phyloP scores from a whole-genome alignment of 768 basidiomycete genomes.

The Tephrocybe sp. region DNA sequence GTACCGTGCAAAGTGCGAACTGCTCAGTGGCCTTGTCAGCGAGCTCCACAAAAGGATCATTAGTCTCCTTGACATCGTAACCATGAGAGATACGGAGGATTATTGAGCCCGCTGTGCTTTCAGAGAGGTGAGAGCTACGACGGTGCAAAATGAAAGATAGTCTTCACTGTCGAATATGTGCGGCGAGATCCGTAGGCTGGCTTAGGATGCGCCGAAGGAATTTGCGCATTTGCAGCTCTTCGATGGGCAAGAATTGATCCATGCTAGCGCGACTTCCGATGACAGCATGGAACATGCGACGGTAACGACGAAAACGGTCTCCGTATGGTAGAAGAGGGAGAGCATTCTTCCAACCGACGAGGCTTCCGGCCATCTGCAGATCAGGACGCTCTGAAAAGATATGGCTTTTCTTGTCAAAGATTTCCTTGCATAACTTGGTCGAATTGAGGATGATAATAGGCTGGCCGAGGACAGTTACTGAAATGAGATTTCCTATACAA shows the following conservation, averaged over 20 bases:
- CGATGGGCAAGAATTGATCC: slow-evolving; percentile 41
- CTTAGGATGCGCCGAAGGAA: slow-evolving; percentile 47
- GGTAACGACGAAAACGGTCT: slow-evolving; percentile 52
- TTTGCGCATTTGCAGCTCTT: slow-evolving; percentile 45
- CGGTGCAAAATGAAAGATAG: slow-evolving; percentile 8
- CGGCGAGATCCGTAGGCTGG: slow-evolving; percentile 43
- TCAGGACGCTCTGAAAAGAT: slow-evolving; percentile 67
- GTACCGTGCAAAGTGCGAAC: slow-evolving; percentile 34
- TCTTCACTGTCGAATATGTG: slow-evolving; percentile 48
- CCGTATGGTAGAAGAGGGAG: slow-evolving; percentile 53
- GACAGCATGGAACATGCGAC: slow-evolving; percentile 48
- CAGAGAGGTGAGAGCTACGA: background rate
- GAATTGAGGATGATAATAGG: slow-evolving; percentile 57
- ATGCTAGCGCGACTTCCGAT: slow-evolving; percentile 45
- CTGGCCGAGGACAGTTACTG: slow-evolving; percentile 59
- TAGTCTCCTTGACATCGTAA: slow-evolving; percentile 47
- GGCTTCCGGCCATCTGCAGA: slow-evolving; percentile 51
- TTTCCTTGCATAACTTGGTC: slow-evolving; percentile 45
- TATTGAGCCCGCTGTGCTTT: slow-evolving; percentile 42
- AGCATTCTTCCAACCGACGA: slow-evolving; percentile 57
- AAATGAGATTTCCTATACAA: slow-evolving; percentile 55
- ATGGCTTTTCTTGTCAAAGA: slow-evolving; percentile 65
- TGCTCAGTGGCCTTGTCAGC: slow-evolving; percentile 49
- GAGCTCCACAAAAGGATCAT: slow-evolving; percentile 51
- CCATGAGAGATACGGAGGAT: slow-evolving; percentile 54